Conservation (phyloP, 345 rosid genomes). For the Luvunga scandens region DNA sequence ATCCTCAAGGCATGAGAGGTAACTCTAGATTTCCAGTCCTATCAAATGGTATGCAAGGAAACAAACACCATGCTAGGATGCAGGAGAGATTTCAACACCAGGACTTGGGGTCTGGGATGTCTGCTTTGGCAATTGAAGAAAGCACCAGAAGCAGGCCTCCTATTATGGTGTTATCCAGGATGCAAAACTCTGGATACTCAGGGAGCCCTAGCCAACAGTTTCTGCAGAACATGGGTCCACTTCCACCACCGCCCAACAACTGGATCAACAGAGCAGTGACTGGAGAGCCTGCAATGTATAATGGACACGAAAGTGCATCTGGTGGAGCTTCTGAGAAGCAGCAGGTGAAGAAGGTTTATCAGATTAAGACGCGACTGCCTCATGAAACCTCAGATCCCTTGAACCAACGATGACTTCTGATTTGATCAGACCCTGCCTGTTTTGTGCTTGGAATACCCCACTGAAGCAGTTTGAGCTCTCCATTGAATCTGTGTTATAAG, state of each 20-base stretch:
- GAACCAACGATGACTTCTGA: conserved; percentile 18
- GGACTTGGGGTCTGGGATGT: conserved; percentile 49
- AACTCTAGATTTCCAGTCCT: conserved; percentile 40
- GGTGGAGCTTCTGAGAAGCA: conserved; percentile 47
- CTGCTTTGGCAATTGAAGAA: conserved; percentile 53
- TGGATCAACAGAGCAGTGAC: conserved; percentile 48
- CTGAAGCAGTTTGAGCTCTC: not conserved
- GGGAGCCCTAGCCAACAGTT: conserved; percentile 29
- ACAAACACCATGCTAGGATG: conserved; percentile 35
- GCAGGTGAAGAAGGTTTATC: conserved; percentile 54
- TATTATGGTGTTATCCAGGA: conserved; percentile 19
- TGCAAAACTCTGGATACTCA: conserved; percentile 29
- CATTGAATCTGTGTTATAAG: not conserved
- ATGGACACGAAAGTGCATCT: conserved; percentile 34
- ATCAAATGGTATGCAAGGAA: conserved; percentile 46
- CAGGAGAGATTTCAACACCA: conserved; percentile 43
- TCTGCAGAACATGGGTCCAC: conserved; percentile 35
- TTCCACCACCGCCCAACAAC: conserved; percentile 63
- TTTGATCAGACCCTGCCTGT: not conserved
- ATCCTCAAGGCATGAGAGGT: conserved; percentile 36
- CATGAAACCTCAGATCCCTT: conserved; percentile 26
- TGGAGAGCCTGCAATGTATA: conserved; percentile 33
- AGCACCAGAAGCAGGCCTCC: conserved; percentile 33
- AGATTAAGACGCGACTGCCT: conserved; percentile 39
- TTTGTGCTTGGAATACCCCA: not conserved